A percentile compares a stretch with the other conserved stretches of the same genome.
Evolutionary conservation across 331 rosid genomes (phyloP).

Genomic region (Saraca asoca): DNA sequence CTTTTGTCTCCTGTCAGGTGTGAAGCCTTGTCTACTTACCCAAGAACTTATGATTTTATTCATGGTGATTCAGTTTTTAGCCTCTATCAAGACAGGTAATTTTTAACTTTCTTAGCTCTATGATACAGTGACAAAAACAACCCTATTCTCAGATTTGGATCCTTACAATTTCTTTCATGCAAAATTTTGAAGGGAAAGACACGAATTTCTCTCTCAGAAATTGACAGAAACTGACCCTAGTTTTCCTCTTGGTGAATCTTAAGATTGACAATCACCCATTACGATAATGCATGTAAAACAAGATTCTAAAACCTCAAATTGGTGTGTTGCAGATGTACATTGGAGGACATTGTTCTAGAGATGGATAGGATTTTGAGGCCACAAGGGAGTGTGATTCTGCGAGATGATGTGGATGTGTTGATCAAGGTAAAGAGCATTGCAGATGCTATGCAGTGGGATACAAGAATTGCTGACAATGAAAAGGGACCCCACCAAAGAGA

Average conservation of each 20-base stretch:
- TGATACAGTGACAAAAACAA: too few species aligned
- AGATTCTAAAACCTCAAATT: neutral
- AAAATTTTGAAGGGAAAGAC: too few species aligned
- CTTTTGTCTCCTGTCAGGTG: constrained; percentile 59
- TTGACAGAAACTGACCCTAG: neutral
- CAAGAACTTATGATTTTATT: constrained; percentile 85
- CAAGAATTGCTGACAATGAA: constrained; percentile 74
- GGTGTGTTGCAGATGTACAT: constrained; percentile 62
- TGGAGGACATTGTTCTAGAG: constrained; percentile 73
- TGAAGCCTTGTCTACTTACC: constrained; percentile 97
- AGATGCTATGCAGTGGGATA: constrained; percentile 67
- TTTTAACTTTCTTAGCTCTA: neutral
- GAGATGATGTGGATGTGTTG: constrained; percentile 80
- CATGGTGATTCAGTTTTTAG: constrained; percentile 80
- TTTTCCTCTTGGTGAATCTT: neutral
- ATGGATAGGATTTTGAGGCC: constrained; percentile 91
- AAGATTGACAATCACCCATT: neutral
- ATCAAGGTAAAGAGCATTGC: constrained; percentile 54
- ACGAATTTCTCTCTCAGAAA: neutral
- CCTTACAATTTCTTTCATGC: too few species aligned
- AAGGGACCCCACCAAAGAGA: constrained; percentile 63
- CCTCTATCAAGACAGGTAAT: constrained; percentile 77
- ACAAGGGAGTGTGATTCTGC: constrained; percentile 62
- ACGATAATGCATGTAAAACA: neutral
- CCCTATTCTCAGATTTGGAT: too few species aligned